phyloP scores from a whole-genome alignment of 331 rosid genomes.

The Rosa hybrid region DNA sequence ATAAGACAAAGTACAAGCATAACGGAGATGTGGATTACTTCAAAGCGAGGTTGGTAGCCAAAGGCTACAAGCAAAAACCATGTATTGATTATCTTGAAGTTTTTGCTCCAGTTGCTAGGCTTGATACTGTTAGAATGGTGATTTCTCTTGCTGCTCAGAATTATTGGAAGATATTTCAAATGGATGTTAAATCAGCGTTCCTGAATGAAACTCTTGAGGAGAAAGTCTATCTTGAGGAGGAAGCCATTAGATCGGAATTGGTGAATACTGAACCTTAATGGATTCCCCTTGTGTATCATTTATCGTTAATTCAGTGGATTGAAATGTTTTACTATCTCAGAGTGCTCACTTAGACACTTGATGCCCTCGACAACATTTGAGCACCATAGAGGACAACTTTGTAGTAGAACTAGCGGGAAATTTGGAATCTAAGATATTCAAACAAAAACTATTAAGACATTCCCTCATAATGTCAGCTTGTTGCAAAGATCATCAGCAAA shows the following conservation, averaged over 20 bases:
- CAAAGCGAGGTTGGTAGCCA: neutral
- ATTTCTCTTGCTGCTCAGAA: neutral
- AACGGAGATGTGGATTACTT: neutral
- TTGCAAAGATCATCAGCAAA: no score
- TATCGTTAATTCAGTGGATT: neutral
- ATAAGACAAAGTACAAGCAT: neutral
- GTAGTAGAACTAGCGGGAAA: neutral
- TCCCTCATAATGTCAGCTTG: no score
- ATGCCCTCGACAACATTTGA: no score
- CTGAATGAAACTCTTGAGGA: neutral
- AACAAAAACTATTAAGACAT: no score
- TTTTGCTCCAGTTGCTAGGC: neutral
- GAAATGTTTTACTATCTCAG: neutral
- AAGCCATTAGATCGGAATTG: neutral
- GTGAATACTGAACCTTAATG: neutral
- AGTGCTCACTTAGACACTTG: neutral
- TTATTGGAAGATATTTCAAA: neutral
- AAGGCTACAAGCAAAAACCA: neutral
- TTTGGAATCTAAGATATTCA: no score
- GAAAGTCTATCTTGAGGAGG: neutral
- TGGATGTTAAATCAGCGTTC: neutral
- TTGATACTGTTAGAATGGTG: neutral
- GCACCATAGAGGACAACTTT: neutral
- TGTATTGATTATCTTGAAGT: constrained; percentile 2
- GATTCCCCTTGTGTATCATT: neutral